Percentiles rank a stretch among this genome's conserved stretches.
Evolutionary conservation across 2,329 filamentous ascomycete species (phyloP).

Genomic region (Sporothrix protearum): DNA sequence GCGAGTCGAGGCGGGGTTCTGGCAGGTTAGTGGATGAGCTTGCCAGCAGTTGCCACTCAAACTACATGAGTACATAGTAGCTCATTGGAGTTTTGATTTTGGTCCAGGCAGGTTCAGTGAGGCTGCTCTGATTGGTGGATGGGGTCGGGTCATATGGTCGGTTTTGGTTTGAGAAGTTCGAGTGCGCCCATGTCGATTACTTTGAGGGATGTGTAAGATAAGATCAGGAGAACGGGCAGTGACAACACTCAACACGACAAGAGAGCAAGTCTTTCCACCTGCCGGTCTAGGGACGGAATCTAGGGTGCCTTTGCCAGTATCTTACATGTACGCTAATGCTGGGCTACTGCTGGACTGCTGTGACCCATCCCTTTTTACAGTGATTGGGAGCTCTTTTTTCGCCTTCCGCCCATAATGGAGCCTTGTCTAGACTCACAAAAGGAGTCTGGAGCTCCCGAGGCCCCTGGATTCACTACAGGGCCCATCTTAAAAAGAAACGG

Average conservation of each 20-base stretch:
- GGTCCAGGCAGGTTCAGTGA: not conserved
- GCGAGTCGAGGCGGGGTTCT: not conserved
- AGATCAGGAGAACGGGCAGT: not conserved
- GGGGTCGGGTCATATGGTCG: not conserved
- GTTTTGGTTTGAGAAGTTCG: not conserved
- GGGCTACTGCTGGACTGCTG: not conserved
- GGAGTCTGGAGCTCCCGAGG: too few relatives aligned
- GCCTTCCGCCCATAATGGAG: not conserved
- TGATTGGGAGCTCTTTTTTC: not conserved
- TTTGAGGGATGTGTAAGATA: not conserved
- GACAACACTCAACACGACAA: not conserved
- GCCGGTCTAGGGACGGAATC: not conserved
- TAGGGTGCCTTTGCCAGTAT: not conserved
- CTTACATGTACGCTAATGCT: slow-evolving; percentile 1
- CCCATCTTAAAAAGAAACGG: not conserved
- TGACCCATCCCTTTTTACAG: not conserved
- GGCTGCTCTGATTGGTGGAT: not conserved
- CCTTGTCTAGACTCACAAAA: not conserved
- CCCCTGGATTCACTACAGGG: not conserved
- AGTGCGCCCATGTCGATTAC: not conserved
- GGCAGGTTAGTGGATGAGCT: not conserved
- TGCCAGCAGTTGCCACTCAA: not conserved
- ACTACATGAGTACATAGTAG: too few relatives aligned
- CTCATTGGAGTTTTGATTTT: not conserved
- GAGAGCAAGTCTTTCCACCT: not conserved